phyloP scores from a whole-genome alignment of 2,329 filamentous ascomycete species.

The Aspergillus amoenus region DNA sequence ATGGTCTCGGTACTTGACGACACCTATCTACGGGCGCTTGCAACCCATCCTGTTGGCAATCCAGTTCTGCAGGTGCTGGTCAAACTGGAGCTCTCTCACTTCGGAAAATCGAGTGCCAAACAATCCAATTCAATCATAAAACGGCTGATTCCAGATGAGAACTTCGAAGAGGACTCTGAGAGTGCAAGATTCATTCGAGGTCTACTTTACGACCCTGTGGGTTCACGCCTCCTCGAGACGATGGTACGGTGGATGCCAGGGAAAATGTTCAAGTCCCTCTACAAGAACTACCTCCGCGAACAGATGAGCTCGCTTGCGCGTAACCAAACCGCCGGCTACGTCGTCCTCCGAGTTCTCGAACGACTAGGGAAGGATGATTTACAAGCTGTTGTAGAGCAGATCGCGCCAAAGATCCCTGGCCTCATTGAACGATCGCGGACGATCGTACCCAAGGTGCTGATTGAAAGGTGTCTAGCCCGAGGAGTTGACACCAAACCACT shows the following conservation, averaged over 20 bases:
- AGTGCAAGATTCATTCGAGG: constrained; percentile 80
- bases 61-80: constrained; percentile 89
- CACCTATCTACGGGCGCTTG: constrained; percentile 77
- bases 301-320: constrained; percentile 77
- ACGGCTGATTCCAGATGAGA: constrained; percentile 76
- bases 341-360: constrained; percentile 78
- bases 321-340: constrained; percentile 88
- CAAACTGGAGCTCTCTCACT: constrained; percentile 77
- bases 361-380: constrained; percentile 86
- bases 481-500: constrained; percentile 57
- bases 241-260: constrained; percentile 78
- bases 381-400: constrained; percentile 67
- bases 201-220: constrained; percentile 85
- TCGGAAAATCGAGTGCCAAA: constrained; percentile 65
- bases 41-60: constrained; percentile 86
- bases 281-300: constrained; percentile 74
- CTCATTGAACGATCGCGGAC: constrained; percentile 75
- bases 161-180: constrained; percentile 69
- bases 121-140: constrained; percentile 69
- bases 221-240: constrained; percentile 84
- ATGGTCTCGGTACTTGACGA: constrained; percentile 73
- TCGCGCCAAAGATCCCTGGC: constrained; percentile 69
- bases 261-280: constrained; percentile 86
- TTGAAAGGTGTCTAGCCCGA: constrained; percentile 77
- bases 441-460: constrained; percentile 74